Percentiles rank a stretch among this genome's conserved stretches.
phyloP scores from a whole-genome alignment of 139 green algal genomes.

The Eudorina sp. region DNA sequence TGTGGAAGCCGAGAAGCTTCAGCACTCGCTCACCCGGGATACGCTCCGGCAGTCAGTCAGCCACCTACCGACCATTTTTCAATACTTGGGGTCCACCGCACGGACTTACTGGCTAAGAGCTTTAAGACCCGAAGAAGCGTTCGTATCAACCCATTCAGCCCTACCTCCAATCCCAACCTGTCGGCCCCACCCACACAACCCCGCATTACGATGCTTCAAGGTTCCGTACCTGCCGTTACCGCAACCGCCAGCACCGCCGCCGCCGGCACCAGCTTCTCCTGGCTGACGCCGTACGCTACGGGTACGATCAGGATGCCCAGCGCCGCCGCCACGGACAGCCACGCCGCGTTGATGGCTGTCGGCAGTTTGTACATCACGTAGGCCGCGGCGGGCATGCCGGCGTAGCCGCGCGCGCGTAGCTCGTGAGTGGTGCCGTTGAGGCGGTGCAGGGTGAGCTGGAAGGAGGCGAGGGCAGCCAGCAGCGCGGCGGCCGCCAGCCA shows the following conservation, averaged over 20 bases:
- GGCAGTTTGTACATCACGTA: constrained; percentile 69
- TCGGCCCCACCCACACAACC: too few relatives aligned
- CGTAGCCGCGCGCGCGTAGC: constrained; percentile 23
- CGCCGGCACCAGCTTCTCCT: constrained; percentile 40
- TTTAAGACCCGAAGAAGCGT: too few relatives aligned
- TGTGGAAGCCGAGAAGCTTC: too few relatives aligned
- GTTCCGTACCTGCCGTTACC: constrained; percentile 29
- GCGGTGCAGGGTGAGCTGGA: constrained; percentile 48
- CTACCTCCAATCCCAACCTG: too few relatives aligned
- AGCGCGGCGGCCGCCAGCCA: constrained; percentile 62
- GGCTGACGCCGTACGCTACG: constrained; percentile 24
- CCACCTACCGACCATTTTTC: too few relatives aligned
- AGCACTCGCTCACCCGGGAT: too few relatives aligned
- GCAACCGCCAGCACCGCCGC: constrained; percentile 55
- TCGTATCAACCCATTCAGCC: too few relatives aligned
- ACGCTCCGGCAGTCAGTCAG: too few relatives aligned
- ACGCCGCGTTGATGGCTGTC: constrained; percentile 78
- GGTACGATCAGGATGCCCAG: constrained; percentile 72
- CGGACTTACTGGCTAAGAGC: too few relatives aligned
- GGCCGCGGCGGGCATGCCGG: constrained; percentile 43
- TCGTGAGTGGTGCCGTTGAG: constrained; percentile 53
- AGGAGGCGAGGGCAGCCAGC: constrained; percentile 52
- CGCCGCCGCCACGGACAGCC: constrained; percentile 73
- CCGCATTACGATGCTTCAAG: too few relatives aligned
- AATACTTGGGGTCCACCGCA: too few relatives aligned